Evolutionary conservation across 176 grass and related monocot genomes (phyloP).

Genomic region (Puya raimondii): DNA sequence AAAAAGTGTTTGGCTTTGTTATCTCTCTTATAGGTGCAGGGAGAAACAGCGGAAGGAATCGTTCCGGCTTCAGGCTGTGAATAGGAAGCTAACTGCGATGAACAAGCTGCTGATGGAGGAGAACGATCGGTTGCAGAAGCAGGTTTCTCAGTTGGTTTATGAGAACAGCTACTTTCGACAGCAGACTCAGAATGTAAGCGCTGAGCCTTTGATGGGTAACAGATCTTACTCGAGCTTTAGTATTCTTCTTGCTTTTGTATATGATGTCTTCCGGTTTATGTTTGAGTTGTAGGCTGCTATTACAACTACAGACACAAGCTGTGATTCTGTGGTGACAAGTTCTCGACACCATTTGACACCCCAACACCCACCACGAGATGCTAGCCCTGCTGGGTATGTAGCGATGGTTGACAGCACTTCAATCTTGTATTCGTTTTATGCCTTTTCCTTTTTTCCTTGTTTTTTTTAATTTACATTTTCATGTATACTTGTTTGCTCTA

Average conservation of each 20-base stretch:
- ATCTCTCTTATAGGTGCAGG: conserved; percentile 30
- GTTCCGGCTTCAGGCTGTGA: conserved; percentile 46
- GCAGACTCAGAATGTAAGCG: conserved; percentile 39
- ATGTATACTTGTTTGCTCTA: neutral
- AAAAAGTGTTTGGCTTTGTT: neutral
- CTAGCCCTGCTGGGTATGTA: conserved; percentile 48
- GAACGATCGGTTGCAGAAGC: conserved; percentile 83
- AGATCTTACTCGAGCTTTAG: neutral
- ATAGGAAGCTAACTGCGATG: conserved; percentile 74
- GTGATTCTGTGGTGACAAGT: conserved; percentile 74
- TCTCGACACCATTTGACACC: conserved; percentile 37
- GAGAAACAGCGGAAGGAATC: conserved; percentile 88
- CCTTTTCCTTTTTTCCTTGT: no score
- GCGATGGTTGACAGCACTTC: neutral
- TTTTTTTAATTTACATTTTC: neutral
- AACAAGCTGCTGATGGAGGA: conserved; percentile 93
- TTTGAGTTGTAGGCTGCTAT: conserved; percentile 35
- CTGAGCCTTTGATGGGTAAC: neutral
- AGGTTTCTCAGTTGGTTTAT: conserved; percentile 64
- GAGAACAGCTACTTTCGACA: conserved; percentile 68
- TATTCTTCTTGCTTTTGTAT: neutral
- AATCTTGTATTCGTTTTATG: neutral
- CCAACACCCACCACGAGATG: conserved; percentile 37
- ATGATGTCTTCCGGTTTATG: neutral
- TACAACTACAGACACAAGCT: conserved; percentile 52